Percentiles rank a stretch among this genome's conserved stretches.
Evolutionary conservation across 306 rosid genomes (phyloP).

Genomic region (Cajanus cajan): DNA sequence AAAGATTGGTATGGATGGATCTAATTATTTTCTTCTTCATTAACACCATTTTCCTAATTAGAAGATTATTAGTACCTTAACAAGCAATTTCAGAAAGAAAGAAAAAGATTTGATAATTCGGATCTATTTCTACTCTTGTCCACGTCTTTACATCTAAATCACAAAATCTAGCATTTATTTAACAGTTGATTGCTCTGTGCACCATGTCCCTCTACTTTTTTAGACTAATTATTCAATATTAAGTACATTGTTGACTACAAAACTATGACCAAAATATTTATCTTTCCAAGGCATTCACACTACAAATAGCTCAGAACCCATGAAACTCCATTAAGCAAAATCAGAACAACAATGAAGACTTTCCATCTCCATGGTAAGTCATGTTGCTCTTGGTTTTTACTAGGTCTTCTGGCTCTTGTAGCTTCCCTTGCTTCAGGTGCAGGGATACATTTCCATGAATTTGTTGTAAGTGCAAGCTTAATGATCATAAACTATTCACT

Average conservation of each 20-base stretch:
- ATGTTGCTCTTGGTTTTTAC: constrained; percentile 32
- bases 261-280: constrained; percentile 20
- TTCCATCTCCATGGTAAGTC: constrained; percentile 28
- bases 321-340: constrained; percentile 7
- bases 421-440: constrained; percentile 42
- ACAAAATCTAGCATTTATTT: neutral
- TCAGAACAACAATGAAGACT: constrained; percentile 43
- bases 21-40: neutral
- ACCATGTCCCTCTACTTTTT: neutral
- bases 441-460: constrained; percentile 60
- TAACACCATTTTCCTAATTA: neutral
- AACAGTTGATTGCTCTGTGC: neutral
- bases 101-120: neutral
- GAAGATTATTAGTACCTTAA: neutral
- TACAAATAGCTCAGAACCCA: constrained; percentile 35
- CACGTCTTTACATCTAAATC: neutral
- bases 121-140: neutral
- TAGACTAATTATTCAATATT: constrained; percentile 2
- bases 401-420: constrained; percentile 33
- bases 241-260: neutral
- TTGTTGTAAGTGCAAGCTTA: constrained; percentile 46
- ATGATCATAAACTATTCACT: neutral
- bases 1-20: neutral
- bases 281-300: neutral
- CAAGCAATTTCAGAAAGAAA: neutral